Evolutionary conservation across 2,329 filamentous ascomycete genomes (phyloP).

Genomic region (Emergomyces orientalis): DNA sequence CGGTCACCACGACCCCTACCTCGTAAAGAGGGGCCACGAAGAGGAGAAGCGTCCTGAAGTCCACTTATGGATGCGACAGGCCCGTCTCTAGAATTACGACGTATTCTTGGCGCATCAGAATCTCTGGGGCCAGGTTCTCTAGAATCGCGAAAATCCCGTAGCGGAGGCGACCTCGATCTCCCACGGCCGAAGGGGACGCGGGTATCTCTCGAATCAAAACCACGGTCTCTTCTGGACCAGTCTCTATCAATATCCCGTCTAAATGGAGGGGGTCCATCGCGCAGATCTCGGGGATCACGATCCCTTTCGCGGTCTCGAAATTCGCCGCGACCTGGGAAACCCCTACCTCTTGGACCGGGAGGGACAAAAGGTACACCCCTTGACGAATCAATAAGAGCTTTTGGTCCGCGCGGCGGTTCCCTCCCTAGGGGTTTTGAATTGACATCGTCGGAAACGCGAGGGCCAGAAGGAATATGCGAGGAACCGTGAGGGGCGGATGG

Average conservation of each 20-base stretch:
- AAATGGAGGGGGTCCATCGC: conserved; percentile 29
- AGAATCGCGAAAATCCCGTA: conserved; percentile 33
- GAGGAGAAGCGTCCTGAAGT: conserved; percentile 29
- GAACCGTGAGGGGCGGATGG: conserved; percentile 54
- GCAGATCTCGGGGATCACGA: conserved; percentile 23
- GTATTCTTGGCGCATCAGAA: conserved; percentile 32
- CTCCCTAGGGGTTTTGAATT: conserved; percentile 50
- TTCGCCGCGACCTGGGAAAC: conserved; percentile 51
- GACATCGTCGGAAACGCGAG: conserved; percentile 47
- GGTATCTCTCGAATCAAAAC: conserved; percentile 37
- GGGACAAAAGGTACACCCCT: conserved; percentile 41
- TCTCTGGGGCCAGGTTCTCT: conserved; percentile 31
- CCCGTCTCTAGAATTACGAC: conserved; percentile 38
- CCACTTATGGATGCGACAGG: conserved; percentile 30
- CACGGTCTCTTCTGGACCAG: conserved; percentile 40
- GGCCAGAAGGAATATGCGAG: conserved; percentile 44
- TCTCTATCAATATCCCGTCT: conserved; percentile 37
- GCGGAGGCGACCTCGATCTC: conserved; percentile 35
- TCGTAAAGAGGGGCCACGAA: conserved; percentile 32
- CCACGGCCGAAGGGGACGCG: conserved; percentile 39
- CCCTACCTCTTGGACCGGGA: conserved; percentile 47
- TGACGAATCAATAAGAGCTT: conserved; percentile 59
- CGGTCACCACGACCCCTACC: conserved; percentile 37
- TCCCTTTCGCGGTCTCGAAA: conserved; percentile 43
- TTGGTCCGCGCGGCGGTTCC: conserved; percentile 73